phyloP scores from a whole-genome alignment of 108 stramenopile species.

The Nitzschia sp. region DNA sequence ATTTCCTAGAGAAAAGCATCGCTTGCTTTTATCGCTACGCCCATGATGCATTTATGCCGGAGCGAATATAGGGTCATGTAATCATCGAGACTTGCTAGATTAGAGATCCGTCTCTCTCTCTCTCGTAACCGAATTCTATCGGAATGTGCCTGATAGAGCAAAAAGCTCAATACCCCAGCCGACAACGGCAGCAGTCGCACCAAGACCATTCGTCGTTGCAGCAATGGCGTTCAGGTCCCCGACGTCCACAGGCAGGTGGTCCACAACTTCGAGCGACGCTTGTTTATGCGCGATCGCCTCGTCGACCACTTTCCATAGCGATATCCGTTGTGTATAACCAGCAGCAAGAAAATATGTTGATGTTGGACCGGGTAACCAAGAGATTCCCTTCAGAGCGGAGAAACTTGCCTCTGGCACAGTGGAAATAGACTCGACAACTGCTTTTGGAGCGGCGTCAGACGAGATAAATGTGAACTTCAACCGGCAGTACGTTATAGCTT shows the following conservation, averaged over 20 bases:
- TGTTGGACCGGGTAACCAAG: slow-evolving; percentile 7
- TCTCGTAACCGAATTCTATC: no score
- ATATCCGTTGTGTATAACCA: slow-evolving; percentile 61
- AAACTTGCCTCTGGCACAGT: slow-evolving; percentile 45
- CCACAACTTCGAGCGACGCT: not conserved
- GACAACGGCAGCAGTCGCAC: not conserved
- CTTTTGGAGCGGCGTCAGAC: not conserved
- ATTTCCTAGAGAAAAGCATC: no score
- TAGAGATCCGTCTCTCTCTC: no score
- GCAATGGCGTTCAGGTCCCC: slow-evolving; percentile 52
- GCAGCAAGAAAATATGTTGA: slow-evolving; percentile 30
- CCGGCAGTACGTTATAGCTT: slow-evolving; percentile 40
- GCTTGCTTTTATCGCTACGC: no score
- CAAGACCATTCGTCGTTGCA: not conserved
- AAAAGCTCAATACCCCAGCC: slow-evolving; percentile 15
- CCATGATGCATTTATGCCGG: no score
- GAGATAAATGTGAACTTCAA: not conserved
- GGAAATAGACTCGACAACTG: not conserved
- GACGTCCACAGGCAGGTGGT: slow-evolving; percentile 32
- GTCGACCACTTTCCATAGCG: slow-evolving; percentile 44
- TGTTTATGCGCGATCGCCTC: not conserved
- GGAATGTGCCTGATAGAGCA: no score
- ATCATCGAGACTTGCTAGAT: no score
- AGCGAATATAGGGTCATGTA: no score
- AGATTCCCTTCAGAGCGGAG: slow-evolving; percentile 69